Conservation (phyloP, 306 rosid species). For the Senna tora region DNA sequence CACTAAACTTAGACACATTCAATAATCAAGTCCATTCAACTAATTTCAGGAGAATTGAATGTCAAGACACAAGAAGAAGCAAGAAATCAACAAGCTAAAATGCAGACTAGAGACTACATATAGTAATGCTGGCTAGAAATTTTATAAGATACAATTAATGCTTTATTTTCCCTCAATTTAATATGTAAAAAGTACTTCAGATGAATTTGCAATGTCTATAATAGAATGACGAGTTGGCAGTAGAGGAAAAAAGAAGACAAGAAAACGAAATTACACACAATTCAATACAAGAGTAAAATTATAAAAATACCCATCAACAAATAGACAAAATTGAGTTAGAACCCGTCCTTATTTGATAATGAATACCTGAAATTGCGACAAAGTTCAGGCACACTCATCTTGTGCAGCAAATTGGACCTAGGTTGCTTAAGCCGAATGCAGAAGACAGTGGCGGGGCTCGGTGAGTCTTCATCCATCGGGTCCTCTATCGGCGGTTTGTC, state of each 20-base stretch:
- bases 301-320: constrained; percentile 5
- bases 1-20: no score
- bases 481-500: constrained; percentile 41
- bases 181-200: not conserved
- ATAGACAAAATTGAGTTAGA: constrained; percentile 10
- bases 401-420: constrained; percentile 68
- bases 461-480: constrained; percentile 75
- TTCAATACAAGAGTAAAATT: not conserved
- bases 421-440: constrained; percentile 76
- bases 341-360: not conserved
- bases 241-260: not conserved
- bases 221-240: not conserved
- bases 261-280: not conserved
- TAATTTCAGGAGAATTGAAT: no score
- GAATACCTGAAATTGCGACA: constrained; percentile 93
- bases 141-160: not conserved
- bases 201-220: not conserved
- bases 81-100: no score
- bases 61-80: no score
- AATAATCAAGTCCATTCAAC: no score
- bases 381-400: constrained; percentile 89
- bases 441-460: constrained; percentile 70
- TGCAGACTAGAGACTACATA: no score
- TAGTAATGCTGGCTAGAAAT: no score
- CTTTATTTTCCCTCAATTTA: not conserved